Evolutionary conservation across 164 flowering plant genomes (phyloP).

Genomic region (Warburgia ugandensis): DNA sequence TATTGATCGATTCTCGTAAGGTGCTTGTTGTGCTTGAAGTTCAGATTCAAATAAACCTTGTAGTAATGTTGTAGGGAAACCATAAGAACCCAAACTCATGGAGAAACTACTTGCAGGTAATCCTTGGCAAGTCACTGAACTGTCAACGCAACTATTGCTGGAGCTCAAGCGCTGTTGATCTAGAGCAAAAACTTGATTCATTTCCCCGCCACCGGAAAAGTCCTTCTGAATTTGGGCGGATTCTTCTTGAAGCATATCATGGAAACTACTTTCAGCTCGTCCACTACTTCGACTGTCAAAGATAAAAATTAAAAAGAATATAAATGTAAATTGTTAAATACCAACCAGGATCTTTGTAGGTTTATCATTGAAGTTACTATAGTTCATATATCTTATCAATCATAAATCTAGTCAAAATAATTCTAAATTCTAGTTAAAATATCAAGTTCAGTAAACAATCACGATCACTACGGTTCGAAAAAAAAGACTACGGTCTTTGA

Average conservation of each 20-base stretch:
- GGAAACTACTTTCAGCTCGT: slow-evolving; percentile 29
- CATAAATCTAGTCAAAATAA: too few species aligned
- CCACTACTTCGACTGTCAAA: slow-evolving; percentile 26
- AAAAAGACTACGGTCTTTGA: not conserved
- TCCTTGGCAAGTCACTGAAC: slow-evolving; percentile 22
- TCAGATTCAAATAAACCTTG: slow-evolving; percentile 39
- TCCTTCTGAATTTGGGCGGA: slow-evolving; percentile 19
- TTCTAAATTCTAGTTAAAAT: too few species aligned
- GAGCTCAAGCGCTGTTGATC: slow-evolving; percentile 27
- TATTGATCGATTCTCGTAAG: slow-evolving; percentile 16
- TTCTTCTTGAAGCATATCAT: slow-evolving; percentile 33
- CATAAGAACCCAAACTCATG: slow-evolving; percentile 30
- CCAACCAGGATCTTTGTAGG: not conserved
- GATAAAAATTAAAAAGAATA: not conserved
- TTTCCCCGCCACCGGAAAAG: slow-evolving; percentile 16
- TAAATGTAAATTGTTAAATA: not conserved
- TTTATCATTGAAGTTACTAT: not conserved
- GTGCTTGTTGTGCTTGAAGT: slow-evolving; percentile 21
- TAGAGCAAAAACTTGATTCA: slow-evolving; percentile 22
- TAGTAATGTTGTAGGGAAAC: slow-evolving; percentile 29
- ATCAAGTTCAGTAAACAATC: too few species aligned
- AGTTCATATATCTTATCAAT: too few species aligned
- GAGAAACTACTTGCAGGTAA: slow-evolving; percentile 17
- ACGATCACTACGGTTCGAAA: not conserved
- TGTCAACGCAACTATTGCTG: slow-evolving; percentile 11